Conservation (phyloP, 2,329 filamentous ascomycete species). For the Sarocladium brachiariae region DNA sequence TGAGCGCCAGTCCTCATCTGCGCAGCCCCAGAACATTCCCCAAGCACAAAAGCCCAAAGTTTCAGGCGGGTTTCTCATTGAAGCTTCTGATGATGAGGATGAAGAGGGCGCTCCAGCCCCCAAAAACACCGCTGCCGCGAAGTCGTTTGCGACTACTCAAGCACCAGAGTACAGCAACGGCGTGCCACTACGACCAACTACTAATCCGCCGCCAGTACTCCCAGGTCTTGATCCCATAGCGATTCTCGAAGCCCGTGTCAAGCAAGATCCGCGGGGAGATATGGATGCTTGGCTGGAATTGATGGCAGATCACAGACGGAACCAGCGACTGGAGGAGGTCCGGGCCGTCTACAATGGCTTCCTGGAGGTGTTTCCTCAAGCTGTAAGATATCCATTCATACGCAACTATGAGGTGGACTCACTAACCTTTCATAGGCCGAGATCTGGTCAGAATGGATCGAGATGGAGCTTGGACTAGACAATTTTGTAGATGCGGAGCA, state of each 20-base stretch:
- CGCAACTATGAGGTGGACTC: not conserved
- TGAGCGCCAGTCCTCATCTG: slow-evolving; percentile 21
- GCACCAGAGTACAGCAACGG: slow-evolving; percentile 17
- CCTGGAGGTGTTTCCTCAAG: slow-evolving; percentile 78
- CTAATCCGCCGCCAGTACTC: slow-evolving; percentile 24
- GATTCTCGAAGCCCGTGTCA: slow-evolving; percentile 82
- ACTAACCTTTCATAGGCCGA: slow-evolving; percentile 57
- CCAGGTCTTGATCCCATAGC: slow-evolving; percentile 60
- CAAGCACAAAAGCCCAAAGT: slow-evolving; percentile 47
- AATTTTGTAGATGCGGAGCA: slow-evolving; percentile 74
- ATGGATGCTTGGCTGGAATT: slow-evolving; percentile 86
- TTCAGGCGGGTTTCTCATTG: slow-evolving; percentile 53
- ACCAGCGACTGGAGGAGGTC: slow-evolving; percentile 74
- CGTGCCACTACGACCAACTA: slow-evolving; percentile 12
- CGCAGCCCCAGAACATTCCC: slow-evolving; percentile 20
- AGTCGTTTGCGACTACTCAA: slow-evolving; percentile 17
- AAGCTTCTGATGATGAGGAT: slow-evolving; percentile 47
- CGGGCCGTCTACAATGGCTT: slow-evolving; percentile 80
- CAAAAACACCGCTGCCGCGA: slow-evolving; percentile 11
- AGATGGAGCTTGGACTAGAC: slow-evolving; percentile 83
- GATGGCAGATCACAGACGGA: slow-evolving; percentile 76
- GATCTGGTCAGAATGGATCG: slow-evolving; percentile 81
- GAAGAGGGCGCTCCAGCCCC: slow-evolving; percentile 14
- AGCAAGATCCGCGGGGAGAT: slow-evolving; percentile 87
- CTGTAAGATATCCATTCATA: slow-evolving; percentile 52